These are phyloP conservation scores for Anisodus acutangulus DNA, from an alignment of 257 asterid species.

Conservation along the genomic window DNA sequence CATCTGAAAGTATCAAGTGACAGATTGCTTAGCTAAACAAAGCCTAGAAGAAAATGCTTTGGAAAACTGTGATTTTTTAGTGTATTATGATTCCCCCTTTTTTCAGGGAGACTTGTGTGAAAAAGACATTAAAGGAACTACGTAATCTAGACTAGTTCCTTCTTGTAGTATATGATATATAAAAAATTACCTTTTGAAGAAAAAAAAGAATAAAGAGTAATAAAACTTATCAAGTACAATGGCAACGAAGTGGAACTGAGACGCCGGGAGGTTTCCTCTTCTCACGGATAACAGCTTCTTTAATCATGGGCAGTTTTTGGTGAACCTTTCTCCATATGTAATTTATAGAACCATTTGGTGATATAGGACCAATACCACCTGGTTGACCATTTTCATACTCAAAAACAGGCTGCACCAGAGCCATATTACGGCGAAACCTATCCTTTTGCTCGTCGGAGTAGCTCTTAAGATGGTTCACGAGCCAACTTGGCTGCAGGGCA, in stretches of 20 bases:
- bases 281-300: slow-evolving; percentile 79
- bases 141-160: slow-evolving; percentile 21
- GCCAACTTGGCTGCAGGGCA: slow-evolving; percentile 83
- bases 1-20: background rate
- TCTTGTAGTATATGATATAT: background rate
- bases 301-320: slow-evolving; percentile 71
- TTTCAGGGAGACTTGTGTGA: background rate
- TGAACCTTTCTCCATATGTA: slow-evolving; percentile 85
- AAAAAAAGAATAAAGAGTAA: background rate
- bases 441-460: slow-evolving; percentile 67
- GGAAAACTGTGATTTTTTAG: background rate
- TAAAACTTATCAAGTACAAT: slow-evolving; percentile 58
- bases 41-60: background rate
- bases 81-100: background rate
- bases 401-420: slow-evolving; percentile 61
- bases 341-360: slow-evolving; percentile 73
- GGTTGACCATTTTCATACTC: slow-evolving; percentile 65
- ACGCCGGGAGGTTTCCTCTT: slow-evolving; percentile 82
- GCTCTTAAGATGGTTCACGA: slow-evolving; percentile 63
- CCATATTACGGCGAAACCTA: slow-evolving; percentile 58
- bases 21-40: slow-evolving; percentile 6
- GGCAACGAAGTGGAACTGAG: slow-evolving; percentile 77
- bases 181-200: background rate
- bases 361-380: slow-evolving; percentile 76
- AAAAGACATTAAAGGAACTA: background rate